These are phyloP conservation scores for Entomortierella chlamydospora DNA, from an alignment of 192 early-diverging fungal genomes.

Conservation along the genomic window DNA sequence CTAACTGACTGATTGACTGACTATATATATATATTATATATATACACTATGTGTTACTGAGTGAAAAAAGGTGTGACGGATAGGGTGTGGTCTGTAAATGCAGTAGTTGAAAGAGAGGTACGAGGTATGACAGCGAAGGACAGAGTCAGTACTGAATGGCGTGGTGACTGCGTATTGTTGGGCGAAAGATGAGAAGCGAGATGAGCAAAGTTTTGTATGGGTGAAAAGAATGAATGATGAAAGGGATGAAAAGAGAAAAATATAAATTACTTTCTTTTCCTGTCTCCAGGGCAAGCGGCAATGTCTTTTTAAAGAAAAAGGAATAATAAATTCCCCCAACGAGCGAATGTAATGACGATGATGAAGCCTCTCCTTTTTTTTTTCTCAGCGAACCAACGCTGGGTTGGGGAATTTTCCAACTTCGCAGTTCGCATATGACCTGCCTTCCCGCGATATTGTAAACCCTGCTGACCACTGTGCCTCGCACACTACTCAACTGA, in stretches of 20 bases:
- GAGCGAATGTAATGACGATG: neutral
- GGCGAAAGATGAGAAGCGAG: neutral
- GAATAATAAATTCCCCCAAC: neutral
- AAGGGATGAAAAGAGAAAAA: neutral
- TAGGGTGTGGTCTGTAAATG: no score
- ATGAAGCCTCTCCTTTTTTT: neutral
- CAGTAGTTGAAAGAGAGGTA: no score
- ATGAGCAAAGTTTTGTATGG: neutral
- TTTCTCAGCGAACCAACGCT: neutral
- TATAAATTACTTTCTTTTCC: neutral
- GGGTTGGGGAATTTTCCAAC: neutral
- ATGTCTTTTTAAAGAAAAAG: neutral
- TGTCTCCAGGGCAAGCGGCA: neutral
- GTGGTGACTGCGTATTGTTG: constrained; percentile 10
- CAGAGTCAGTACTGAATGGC: neutral
- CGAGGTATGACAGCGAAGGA: no score
- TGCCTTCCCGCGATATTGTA: no score
- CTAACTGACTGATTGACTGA: no score
- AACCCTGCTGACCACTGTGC: neutral
- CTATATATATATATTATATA: no score
- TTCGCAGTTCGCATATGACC: constrained; percentile 3
- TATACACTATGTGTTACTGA: constrained; percentile 1
- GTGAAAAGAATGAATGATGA: neutral
- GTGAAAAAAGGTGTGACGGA: neutral
- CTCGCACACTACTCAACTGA: no score